These are phyloP conservation scores for Botrytis tulipae DNA, from an alignment of 2,329 filamentous ascomycete genomes.

Conservation along the genomic window DNA sequence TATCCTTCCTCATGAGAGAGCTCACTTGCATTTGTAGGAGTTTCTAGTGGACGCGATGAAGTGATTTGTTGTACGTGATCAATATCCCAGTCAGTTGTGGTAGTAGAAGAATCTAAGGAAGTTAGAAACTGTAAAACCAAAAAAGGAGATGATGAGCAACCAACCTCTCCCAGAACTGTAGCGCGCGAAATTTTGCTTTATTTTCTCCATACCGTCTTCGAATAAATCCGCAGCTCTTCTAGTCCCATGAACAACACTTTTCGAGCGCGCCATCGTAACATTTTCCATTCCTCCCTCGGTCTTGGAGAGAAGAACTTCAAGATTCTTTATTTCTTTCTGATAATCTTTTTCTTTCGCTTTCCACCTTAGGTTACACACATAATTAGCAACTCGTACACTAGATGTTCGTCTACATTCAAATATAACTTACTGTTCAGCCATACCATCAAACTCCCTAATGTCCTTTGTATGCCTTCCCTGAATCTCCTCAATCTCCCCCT, in stretches of 20 bases:
- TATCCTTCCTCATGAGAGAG: not conserved
- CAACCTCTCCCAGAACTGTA: constrained; percentile 19
- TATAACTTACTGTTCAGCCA: constrained; percentile 26
- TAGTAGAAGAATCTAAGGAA: not conserved
- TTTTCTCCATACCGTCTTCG: constrained; percentile 27
- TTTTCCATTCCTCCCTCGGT: constrained; percentile 37
- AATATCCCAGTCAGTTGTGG: not conserved
- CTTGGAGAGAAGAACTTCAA: constrained; percentile 37
- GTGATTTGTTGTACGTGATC: not conserved
- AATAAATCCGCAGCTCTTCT: constrained; percentile 30
- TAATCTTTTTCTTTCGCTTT: constrained; percentile 35
- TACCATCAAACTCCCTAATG: constrained; percentile 33
- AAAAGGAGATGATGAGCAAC: not conserved
- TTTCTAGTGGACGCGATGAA: not conserved
- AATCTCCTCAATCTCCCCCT: constrained; percentile 31
- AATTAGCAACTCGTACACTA: not conserved
- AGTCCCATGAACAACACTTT: constrained; percentile 35
- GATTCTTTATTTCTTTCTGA: constrained; percentile 35
- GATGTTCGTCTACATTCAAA: not conserved
- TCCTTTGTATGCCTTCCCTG: constrained; percentile 32
- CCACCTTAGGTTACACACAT: constrained; percentile 23
- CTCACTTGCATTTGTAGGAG: not conserved
- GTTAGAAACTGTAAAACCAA: not conserved
- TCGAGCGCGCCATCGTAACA: constrained; percentile 34
- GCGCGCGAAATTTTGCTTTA: constrained; percentile 29